Conservation (phyloP, 2,329 filamentous ascomycete species). For the Phialophora tarda region DNA sequence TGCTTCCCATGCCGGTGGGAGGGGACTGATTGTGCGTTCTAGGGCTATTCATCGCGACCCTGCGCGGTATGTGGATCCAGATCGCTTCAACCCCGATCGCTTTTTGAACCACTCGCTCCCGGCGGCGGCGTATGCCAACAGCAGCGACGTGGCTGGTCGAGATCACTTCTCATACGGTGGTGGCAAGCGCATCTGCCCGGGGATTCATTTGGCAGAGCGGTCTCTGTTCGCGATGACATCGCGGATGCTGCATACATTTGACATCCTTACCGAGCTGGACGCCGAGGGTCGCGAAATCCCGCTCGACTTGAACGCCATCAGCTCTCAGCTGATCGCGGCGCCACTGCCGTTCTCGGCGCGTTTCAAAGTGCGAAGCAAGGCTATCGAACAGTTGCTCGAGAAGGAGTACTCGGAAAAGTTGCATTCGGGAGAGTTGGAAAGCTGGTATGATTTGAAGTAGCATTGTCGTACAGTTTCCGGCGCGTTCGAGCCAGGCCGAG, state of each 20-base stretch:
- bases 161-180: conserved; percentile 55
- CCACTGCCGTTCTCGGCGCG: neutral
- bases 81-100: conserved; percentile 59
- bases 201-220: conserved; percentile 38
- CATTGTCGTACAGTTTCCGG: neutral
- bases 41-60: conserved; percentile 58
- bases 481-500: too few relatives aligned
- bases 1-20: conserved; percentile 37
- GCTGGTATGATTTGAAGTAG: conserved; percentile 5
- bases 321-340: neutral
- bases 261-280: conserved; percentile 30
- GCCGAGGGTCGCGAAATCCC: conserved; percentile 3
- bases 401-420: neutral
- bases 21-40: conserved; percentile 40
- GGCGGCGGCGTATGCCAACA: conserved; percentile 54
- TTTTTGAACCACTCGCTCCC: conserved; percentile 58
- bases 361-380: neutral
- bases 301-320: conserved; percentile 5
- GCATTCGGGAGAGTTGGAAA: conserved; percentile 1
- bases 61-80: conserved; percentile 56
- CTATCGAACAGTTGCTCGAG: neutral
- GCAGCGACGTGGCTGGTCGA: conserved; percentile 57
- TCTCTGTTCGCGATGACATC: conserved; percentile 37
- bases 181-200: conserved; percentile 51
- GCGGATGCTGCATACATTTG: conserved; percentile 42